Conservation (phyloP, 2,329 filamentous ascomycete species). For the Xenoacremonium recifei region DNA sequence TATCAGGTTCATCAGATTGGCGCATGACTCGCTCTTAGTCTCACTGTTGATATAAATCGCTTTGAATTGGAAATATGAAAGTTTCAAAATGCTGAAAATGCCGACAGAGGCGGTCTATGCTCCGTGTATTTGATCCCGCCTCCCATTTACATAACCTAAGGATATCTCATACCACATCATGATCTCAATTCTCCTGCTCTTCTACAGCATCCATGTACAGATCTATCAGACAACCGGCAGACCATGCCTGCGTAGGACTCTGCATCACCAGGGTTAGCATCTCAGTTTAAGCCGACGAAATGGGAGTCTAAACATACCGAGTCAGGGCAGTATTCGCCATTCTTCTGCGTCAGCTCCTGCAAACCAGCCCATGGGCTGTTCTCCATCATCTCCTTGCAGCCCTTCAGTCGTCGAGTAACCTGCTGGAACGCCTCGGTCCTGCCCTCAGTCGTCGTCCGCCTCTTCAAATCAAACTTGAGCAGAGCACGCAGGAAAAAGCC, state of each 20-base stretch:
- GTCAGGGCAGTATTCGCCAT: slow-evolving; percentile 79
- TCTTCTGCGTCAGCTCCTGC: slow-evolving; percentile 89
- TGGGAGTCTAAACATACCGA: slow-evolving; percentile 61
- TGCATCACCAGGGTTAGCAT: slow-evolving; percentile 34
- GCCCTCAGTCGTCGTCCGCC: slow-evolving; percentile 59
- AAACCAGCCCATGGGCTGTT: slow-evolving; percentile 85
- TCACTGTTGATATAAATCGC: too few relatives aligned
- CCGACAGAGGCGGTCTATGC: too few relatives aligned
- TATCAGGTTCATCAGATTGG: too few relatives aligned
- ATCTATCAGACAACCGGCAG: slow-evolving; percentile 89
- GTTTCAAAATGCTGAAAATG: too few relatives aligned
- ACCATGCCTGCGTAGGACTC: slow-evolving; percentile 97
- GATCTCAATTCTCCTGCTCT: slow-evolving; percentile 46
- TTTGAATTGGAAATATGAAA: too few relatives aligned
- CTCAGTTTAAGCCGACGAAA: background rate
- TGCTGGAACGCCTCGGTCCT: slow-evolving; percentile 91
- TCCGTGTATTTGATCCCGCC: too few relatives aligned
- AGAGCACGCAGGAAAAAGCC: slow-evolving; percentile 93
- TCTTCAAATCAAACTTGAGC: slow-evolving; percentile 81
- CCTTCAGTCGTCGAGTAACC: slow-evolving; percentile 76
- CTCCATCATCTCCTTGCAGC: slow-evolving; percentile 81
- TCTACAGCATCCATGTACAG: slow-evolving; percentile 86
- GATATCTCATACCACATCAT: too few relatives aligned
- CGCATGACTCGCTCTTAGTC: too few relatives aligned
- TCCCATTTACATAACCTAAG: too few relatives aligned